Percentiles rank a stretch among this genome's conserved stretches.
These are phyloP conservation scores for Sherardia arvensis DNA, from an alignment of 257 asterid genomes.

Conservation along the genomic window DNA sequence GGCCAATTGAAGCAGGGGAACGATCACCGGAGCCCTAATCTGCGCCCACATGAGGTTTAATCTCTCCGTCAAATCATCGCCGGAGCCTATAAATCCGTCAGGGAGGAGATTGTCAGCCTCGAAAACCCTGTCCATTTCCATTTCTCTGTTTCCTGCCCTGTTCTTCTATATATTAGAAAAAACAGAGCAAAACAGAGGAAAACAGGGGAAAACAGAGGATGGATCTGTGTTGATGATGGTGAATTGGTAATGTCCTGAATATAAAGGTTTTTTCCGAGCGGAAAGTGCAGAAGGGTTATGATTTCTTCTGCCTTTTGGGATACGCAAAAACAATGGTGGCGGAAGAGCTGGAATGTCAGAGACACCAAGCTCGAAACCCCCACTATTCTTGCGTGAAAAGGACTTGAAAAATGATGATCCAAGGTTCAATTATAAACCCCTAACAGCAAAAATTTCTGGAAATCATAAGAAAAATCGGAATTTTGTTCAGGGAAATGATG, in stretches of 20 bases:
- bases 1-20: constrained; percentile 48
- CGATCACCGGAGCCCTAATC: constrained; percentile 75
- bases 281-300: constrained; percentile 30
- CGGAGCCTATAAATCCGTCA: constrained; percentile 29
- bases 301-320: constrained; percentile 23
- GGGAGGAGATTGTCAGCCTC: constrained; percentile 23
- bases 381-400: constrained; percentile 15
- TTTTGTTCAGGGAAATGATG: not conserved
- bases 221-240: constrained; percentile 18
- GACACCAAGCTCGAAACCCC: constrained; percentile 32
- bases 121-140: constrained; percentile 38
- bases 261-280: constrained; percentile 18
- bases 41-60: constrained; percentile 56
- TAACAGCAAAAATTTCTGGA: constrained; percentile 6
- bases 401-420: constrained; percentile 1
- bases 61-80: constrained; percentile 45
- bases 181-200: constrained; percentile 18
- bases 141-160: constrained; percentile 26
- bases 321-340: constrained; percentile 38
- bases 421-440: constrained; percentile 4
- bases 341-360: constrained; percentile 62
- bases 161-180: not conserved
- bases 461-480: not conserved
- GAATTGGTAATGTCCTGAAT: constrained; percentile 1
- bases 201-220: constrained; percentile 25